These are phyloP conservation scores for Psilocybe cubensis DNA, from an alignment of 768 basidiomycete species.

Conservation along the genomic window DNA sequence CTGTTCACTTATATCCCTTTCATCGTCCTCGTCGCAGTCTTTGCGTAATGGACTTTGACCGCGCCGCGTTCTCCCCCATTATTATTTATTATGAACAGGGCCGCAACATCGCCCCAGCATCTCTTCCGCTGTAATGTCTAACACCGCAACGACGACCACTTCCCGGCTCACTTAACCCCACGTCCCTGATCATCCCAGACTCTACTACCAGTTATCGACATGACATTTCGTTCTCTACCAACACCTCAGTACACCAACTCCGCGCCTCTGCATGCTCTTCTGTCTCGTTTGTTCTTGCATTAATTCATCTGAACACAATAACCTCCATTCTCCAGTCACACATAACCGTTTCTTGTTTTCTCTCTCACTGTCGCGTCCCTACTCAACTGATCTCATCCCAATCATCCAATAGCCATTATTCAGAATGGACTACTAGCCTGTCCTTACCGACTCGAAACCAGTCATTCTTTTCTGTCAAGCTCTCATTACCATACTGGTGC, in stretches of 20 bases:
- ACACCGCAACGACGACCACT: constrained; percentile 7
- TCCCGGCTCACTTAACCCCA: not conserved
- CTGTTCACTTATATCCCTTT: constrained; percentile 80
- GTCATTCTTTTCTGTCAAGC: constrained; percentile 22
- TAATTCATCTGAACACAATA: constrained; percentile 1
- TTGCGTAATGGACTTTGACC: constrained; percentile 42
- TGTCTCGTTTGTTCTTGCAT: constrained; percentile 11
- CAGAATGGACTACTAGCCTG: constrained; percentile 21
- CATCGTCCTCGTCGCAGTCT: constrained; percentile 73
- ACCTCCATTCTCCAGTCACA: constrained; percentile 1
- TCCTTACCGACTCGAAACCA: constrained; percentile 22
- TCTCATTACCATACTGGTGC: constrained; percentile 4
- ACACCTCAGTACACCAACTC: constrained; percentile 3
- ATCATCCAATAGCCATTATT: constrained; percentile 16
- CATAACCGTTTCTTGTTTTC: not conserved
- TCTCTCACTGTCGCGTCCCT: too few species aligned
- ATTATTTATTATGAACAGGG: constrained; percentile 17
- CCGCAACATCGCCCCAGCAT: constrained; percentile 4
- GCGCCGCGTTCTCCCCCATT: constrained; percentile 8
- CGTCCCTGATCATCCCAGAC: not conserved
- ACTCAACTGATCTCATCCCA: too few species aligned
- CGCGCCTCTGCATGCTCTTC: constrained; percentile 4
- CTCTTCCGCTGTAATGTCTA: constrained; percentile 4
- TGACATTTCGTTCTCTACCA: constrained; percentile 4
- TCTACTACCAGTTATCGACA: constrained; percentile 4